Conservation (phyloP, 2,329 filamentous ascomycete genomes). For the Colletotrichum sublineola region DNA sequence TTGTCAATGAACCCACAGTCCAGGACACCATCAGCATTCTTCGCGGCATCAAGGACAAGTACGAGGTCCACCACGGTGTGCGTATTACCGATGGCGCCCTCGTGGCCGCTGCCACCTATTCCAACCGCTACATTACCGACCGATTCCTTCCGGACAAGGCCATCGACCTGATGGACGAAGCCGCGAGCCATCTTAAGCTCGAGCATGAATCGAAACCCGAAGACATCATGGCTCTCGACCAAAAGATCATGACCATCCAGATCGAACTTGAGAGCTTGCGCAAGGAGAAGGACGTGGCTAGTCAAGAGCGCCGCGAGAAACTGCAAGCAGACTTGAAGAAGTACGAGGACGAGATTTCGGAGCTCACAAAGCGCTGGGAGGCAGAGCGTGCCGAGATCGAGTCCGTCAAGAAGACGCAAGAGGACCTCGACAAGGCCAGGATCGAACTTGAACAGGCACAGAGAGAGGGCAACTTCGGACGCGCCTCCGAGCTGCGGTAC, state of each 20-base stretch:
- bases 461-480: conserved; percentile 87
- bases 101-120: conserved; percentile 91
- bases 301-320: conserved; percentile 88
- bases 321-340: conserved; percentile 81
- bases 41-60: conserved; percentile 96
- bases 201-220: conserved; percentile 98
- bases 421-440: conserved; percentile 87
- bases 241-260: conserved; percentile 96
- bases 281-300: conserved; percentile 93
- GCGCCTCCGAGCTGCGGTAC: conserved; percentile 92
- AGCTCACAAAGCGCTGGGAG: conserved; percentile 87
- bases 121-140: conserved; percentile 96
- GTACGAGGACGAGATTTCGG: conserved; percentile 82
- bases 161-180: conserved; percentile 96
- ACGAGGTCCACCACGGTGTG: conserved; percentile 97
- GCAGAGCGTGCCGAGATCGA: conserved; percentile 89
- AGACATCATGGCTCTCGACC: conserved; percentile 90
- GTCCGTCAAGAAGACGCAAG: conserved; percentile 86
- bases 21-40: conserved; percentile 95
- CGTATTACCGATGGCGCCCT: conserved; percentile 92
- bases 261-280: conserved; percentile 95
- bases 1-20: conserved; percentile 92
- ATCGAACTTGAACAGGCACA: conserved; percentile 90
- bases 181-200: conserved; percentile 87
- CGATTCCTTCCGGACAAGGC: conserved; percentile 97